phyloP scores from a whole-genome alignment of 306 rosid genomes.

The Dryas alaskensis region DNA sequence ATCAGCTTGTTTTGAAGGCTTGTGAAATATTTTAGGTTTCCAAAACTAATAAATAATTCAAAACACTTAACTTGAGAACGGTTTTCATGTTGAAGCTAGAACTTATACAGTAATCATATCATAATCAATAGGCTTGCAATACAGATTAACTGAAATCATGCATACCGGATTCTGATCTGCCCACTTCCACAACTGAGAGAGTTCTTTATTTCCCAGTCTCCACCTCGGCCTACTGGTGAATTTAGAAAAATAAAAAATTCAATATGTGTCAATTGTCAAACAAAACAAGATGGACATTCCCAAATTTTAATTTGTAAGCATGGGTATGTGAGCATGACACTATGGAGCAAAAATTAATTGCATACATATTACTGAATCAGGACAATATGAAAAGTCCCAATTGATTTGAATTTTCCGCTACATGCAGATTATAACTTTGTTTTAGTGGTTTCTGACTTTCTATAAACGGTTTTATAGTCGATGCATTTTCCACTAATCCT shows the following conservation, averaged over 20 bases:
- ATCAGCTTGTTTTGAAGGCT: background rate
- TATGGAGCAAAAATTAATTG: background rate
- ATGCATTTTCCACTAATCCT: background rate
- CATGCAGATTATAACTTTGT: no score
- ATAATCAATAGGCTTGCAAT: slow-evolving; percentile 18
- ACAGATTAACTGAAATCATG: slow-evolving; percentile 11
- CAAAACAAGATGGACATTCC: slow-evolving; percentile 10
- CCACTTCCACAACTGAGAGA: slow-evolving; percentile 98
- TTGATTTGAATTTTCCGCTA: background rate
- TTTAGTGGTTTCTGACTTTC: no score
- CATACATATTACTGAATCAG: background rate
- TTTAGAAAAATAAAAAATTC: slow-evolving; percentile 7
- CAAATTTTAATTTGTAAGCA: background rate
- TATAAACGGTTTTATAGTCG: background rate
- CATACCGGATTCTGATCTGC: slow-evolving; percentile 96
- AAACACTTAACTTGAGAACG: background rate
- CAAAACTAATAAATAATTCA: background rate
- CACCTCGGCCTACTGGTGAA: slow-evolving; percentile 77
- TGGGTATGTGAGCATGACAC: background rate
- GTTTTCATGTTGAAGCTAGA: background rate
- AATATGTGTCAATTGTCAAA: background rate
- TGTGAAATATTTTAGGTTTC: background rate
- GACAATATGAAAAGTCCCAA: background rate
- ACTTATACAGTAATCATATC: background rate
- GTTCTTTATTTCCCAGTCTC: slow-evolving; percentile 95